phyloP scores from a whole-genome alignment of 2,329 filamentous ascomycete genomes.

The Atkinsonella hypoxylon region DNA sequence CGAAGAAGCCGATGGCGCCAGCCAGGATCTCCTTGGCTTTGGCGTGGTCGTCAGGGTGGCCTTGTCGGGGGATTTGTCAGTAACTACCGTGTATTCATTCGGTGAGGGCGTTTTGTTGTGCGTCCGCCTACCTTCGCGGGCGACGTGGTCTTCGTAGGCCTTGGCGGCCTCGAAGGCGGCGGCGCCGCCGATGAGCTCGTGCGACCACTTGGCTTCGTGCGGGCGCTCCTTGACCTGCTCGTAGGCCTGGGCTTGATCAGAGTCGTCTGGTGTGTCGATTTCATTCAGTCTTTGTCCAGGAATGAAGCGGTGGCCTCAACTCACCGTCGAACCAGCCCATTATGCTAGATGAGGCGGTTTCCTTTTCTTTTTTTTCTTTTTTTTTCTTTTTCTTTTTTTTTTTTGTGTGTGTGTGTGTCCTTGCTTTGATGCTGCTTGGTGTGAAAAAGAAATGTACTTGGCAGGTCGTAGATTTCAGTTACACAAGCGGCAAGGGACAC shows the following conservation, averaged over 20 bases:
- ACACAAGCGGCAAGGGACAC: not conserved
- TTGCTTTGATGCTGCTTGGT: too few relatives aligned
- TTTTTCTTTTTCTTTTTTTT: too few relatives aligned
- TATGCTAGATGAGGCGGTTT: not conserved
- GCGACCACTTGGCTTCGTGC: slow-evolving; percentile 20
- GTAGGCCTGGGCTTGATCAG: slow-evolving; percentile 13
- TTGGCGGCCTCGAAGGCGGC: slow-evolving; percentile 21
- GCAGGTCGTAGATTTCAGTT: not conserved
- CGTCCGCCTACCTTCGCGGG: slow-evolving; percentile 14
- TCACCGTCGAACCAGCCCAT: slow-evolving; percentile 15
- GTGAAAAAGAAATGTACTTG: too few relatives aligned
- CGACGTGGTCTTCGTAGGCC: slow-evolving; percentile 18
- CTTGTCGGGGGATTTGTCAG: slow-evolving; percentile 5
- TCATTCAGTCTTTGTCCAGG: too few relatives aligned
- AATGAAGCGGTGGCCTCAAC: too few relatives aligned
- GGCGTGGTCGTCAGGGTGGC: slow-evolving; percentile 16
- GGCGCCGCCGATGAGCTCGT: slow-evolving; percentile 19
- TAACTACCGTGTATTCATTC: too few relatives aligned
- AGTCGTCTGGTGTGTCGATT: slow-evolving; percentile 12
- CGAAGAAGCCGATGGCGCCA: slow-evolving; percentile 18
- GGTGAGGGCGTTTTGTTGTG: too few relatives aligned
- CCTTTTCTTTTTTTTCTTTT: too few relatives aligned
- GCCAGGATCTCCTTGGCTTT: slow-evolving; percentile 19
- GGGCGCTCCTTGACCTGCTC: slow-evolving; percentile 13
- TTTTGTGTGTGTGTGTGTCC: too few relatives aligned